phyloP scores from a whole-genome alignment of 306 rosid genomes.

The Gillenia trifoliata region DNA sequence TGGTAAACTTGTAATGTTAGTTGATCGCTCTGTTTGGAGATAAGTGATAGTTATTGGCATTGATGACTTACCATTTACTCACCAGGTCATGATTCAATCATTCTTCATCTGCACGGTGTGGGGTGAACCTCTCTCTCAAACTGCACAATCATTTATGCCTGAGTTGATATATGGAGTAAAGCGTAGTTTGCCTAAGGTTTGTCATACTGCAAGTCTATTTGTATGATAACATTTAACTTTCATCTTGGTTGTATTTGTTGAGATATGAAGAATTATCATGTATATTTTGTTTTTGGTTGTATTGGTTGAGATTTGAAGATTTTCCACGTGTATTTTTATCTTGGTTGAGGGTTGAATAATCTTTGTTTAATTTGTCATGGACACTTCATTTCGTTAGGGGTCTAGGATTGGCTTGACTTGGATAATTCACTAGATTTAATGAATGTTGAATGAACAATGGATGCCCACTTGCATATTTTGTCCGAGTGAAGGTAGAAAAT shows the following conservation, averaged over 20 bases:
- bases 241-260: neutral
- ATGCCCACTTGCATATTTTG: too few relatives aligned
- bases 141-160: constrained; percentile 95
- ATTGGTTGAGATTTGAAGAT: too few relatives aligned
- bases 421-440: too few relatives aligned
- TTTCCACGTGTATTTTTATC: too few relatives aligned
- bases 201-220: constrained; percentile 14
- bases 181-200: constrained; percentile 67
- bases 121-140: constrained; percentile 97
- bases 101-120: constrained; percentile 70
- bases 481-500: too few relatives aligned
- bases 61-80: constrained; percentile 17
- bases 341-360: too few relatives aligned
- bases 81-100: constrained; percentile 86
- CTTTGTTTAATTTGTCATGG: too few relatives aligned
- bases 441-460: too few relatives aligned
- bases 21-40: constrained; percentile 15
- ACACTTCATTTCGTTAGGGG: too few relatives aligned
- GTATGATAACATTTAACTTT: neutral
- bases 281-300: neutral
- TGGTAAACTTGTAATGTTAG: constrained; percentile 10
- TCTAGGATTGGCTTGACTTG: too few relatives aligned
- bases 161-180: constrained; percentile 64
- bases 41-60: constrained; percentile 10
- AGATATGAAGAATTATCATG: neutral